These are phyloP conservation scores for Candida pseudofarinosa DNA, from an alignment of 805 yeast genomes.

Conservation along the genomic window DNA sequence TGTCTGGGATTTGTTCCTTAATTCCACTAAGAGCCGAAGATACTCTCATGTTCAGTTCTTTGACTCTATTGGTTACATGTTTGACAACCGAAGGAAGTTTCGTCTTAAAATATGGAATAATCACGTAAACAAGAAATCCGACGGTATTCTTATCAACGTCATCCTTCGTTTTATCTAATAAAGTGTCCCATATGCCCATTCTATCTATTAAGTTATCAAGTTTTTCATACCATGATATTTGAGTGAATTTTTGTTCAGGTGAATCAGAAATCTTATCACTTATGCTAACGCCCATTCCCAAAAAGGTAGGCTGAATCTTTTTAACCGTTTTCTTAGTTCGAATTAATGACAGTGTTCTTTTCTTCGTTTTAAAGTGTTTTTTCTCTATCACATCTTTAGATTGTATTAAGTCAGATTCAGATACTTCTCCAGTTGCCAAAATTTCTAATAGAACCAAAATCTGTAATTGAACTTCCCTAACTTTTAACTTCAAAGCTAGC, in stretches of 20 bases:
- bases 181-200: slow-evolving; percentile 50
- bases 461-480: slow-evolving; percentile 56
- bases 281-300: slow-evolving; percentile 33
- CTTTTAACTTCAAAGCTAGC: slow-evolving; percentile 38
- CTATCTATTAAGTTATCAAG: slow-evolving; percentile 49
- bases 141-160: slow-evolving; percentile 36
- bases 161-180: slow-evolving; percentile 29
- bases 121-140: slow-evolving; percentile 49
- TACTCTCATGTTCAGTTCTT: slow-evolving; percentile 41
- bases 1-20: slow-evolving; percentile 1
- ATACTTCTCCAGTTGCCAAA: slow-evolving; percentile 28
- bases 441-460: slow-evolving; percentile 46
- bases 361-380: slow-evolving; percentile 10
- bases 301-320: slow-evolving; percentile 39
- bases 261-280: neutral
- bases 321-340: slow-evolving; percentile 15
- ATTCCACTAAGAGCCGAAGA: slow-evolving; percentile 5
- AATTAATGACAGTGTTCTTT: slow-evolving; percentile 17
- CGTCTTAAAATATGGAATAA: slow-evolving; percentile 51
- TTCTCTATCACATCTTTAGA: slow-evolving; percentile 26
- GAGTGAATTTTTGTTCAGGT: slow-evolving; percentile 12
- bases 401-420: slow-evolving; percentile 32
- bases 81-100: slow-evolving; percentile 45
- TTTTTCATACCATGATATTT: slow-evolving; percentile 16
- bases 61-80: slow-evolving; percentile 44